phyloP scores from a whole-genome alignment of 179 eudicot species.

The Beta corolliflora region DNA sequence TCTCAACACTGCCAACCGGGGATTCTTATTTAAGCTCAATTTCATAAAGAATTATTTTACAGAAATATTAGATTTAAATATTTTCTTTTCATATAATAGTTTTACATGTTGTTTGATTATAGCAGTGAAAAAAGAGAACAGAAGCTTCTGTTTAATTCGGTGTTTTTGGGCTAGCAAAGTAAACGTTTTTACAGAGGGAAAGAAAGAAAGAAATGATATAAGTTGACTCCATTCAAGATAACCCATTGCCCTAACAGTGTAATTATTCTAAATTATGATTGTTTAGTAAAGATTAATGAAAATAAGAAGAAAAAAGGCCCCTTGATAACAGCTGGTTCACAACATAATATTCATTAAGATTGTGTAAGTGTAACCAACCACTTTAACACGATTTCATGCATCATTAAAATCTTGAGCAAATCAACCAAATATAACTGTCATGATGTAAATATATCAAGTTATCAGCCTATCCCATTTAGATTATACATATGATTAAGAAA shows the following conservation, averaged over 20 bases:
- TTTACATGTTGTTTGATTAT: slow-evolving; percentile 8
- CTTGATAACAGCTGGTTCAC: slow-evolving; percentile 55
- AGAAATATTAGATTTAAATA: not conserved
- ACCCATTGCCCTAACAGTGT: not conserved
- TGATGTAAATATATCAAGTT: slow-evolving; percentile 8
- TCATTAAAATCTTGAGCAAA: slow-evolving; percentile 22
- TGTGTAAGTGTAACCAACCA: slow-evolving; percentile 29
- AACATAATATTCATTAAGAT: slow-evolving; percentile 15
- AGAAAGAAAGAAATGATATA: slow-evolving; percentile 24
- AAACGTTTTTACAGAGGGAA: not conserved
- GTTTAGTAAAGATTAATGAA: not conserved
- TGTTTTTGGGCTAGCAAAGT: not conserved
- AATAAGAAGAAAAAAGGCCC: slow-evolving; percentile 12
- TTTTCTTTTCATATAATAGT: not conserved
- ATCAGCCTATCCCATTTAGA: not conserved
- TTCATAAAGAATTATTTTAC: not conserved
- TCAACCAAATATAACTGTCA: slow-evolving; percentile 17
- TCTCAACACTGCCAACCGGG: slow-evolving; percentile 58
- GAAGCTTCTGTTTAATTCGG: slow-evolving; percentile 38
- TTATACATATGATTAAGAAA: slow-evolving; percentile 1
- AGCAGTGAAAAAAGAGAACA: slow-evolving; percentile 37
- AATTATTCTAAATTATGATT: slow-evolving; percentile 42
- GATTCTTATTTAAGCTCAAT: slow-evolving; percentile 39
- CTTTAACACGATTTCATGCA: slow-evolving; percentile 26
- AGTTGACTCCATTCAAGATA: slow-evolving; percentile 39